These are phyloP conservation scores for Simmondsia chinensis DNA, from an alignment of 148 eudicot species.

Conservation along the genomic window DNA sequence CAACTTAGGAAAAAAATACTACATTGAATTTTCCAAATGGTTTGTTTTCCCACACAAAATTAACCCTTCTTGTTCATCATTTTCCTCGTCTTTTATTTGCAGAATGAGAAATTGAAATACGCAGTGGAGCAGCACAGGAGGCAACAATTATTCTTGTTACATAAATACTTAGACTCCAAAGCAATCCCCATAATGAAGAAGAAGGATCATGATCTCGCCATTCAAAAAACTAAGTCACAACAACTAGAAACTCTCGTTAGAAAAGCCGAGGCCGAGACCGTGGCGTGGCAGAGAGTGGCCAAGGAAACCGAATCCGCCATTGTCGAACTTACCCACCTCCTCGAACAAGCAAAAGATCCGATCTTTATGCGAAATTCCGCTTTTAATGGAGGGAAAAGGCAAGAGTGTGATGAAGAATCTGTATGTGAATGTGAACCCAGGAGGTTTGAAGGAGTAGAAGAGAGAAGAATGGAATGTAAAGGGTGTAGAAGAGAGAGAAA, in stretches of 20 bases:
- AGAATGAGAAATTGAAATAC: conserved; percentile 30
- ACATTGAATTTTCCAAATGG: too few species aligned
- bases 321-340: conserved; percentile 15
- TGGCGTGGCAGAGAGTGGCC: conserved; percentile 34
- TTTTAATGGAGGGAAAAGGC: too few species aligned
- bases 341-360: conserved; percentile 16
- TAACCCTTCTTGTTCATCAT: not conserved
- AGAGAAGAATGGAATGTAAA: conserved; percentile 13
- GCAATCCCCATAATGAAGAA: conserved; percentile 14
- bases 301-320: conserved; percentile 28
- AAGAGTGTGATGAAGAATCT: conserved; percentile 25
- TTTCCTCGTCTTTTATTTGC: not conserved
- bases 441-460: not conserved
- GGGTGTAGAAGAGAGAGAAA: conserved; percentile 21
- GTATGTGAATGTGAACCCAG: conserved; percentile 15
- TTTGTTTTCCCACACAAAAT: too few species aligned
- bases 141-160: conserved; percentile 11
- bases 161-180: conserved; percentile 19
- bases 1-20: too few species aligned
- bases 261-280: conserved; percentile 22
- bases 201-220: conserved; percentile 31
- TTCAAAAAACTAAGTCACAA: conserved; percentile 15
- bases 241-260: conserved; percentile 27
- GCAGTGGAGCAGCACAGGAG: conserved; percentile 24
- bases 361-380: not conserved